These are phyloP conservation scores for Dothideomycetidae sp. DNA, from an alignment of 2,329 filamentous ascomycete genomes.

Conservation along the genomic window DNA sequence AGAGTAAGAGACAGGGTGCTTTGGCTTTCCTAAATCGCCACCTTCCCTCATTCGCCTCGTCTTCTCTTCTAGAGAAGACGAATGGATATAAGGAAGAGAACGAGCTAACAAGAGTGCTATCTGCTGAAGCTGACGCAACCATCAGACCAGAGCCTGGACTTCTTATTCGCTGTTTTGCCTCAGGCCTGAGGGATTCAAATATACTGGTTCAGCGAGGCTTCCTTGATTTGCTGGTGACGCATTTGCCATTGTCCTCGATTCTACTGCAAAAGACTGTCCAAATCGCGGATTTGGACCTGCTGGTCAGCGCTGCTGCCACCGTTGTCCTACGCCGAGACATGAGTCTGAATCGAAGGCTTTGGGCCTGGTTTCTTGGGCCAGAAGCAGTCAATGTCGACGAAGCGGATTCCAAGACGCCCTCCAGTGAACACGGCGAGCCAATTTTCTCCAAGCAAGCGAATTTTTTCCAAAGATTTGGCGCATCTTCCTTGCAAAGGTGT, in stretches of 20 bases:
- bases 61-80: conserved; percentile 16
- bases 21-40: conserved; percentile 71
- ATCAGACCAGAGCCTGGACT: conserved; percentile 84
- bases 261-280: conserved; percentile 66
- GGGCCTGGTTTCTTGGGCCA: conserved; percentile 88
- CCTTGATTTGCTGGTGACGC: conserved; percentile 78
- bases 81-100: conserved; percentile 2
- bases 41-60: conserved; percentile 53
- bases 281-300: conserved; percentile 59
- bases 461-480: conserved; percentile 72
- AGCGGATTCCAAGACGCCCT: conserved; percentile 16
- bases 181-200: conserved; percentile 75
- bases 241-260: conserved; percentile 70
- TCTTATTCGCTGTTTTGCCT: conserved; percentile 79
- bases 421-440: conserved; percentile 28
- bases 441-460: conserved; percentile 39
- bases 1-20: conserved; percentile 69
- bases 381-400: conserved; percentile 33
- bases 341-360: conserved; percentile 89
- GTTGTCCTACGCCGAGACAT: conserved; percentile 87
- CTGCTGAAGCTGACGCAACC: conserved; percentile 45
- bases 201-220: conserved; percentile 87
- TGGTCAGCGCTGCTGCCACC: conserved; percentile 69
- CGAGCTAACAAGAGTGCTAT: conserved; percentile 25
- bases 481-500: conserved; percentile 58